Evolutionary conservation across 2,329 filamentous ascomycete species (phyloP).

Genomic region (Pseudogymnoascus sp.): DNA sequence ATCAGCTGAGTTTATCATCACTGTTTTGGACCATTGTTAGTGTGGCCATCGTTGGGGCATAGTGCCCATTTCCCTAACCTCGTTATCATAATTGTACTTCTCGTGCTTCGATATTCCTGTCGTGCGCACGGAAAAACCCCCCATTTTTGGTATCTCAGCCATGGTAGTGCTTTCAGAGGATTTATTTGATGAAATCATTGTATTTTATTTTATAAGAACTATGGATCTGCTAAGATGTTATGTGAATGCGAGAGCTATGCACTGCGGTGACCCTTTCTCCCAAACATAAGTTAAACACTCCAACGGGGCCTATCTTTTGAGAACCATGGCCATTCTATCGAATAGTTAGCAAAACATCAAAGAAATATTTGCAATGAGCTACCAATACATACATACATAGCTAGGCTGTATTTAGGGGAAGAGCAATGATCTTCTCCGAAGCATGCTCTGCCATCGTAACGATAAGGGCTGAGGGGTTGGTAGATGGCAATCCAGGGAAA

Average conservation of each 20-base stretch:
- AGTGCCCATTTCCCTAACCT: no score
- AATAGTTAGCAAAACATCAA: neutral
- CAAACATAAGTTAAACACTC: neutral
- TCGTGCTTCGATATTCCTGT: neutral
- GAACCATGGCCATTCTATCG: neutral
- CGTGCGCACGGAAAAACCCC: neutral
- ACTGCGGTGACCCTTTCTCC: neutral
- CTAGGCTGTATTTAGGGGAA: slow-evolving; percentile 19
- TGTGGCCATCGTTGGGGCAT: no score
- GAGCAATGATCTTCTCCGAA: slow-evolving; percentile 44
- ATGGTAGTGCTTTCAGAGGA: no score
- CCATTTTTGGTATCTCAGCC: neutral
- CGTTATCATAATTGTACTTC: no score
- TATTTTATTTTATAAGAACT: neutral
- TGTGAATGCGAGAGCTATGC: neutral
- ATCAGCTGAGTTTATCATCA: no score
- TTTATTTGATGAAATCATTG: neutral
- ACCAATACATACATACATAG: neutral
- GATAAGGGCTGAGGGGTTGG: slow-evolving; percentile 61
- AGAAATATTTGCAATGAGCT: neutral
- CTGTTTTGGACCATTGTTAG: no score
- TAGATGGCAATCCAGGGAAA: slow-evolving; percentile 62
- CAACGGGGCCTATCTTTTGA: neutral
- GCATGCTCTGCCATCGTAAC: slow-evolving; percentile 60
- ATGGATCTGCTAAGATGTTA: neutral